Base-by-base conservation (phyloP, 495 filamentous ascomycete genomes). In the Annulohypoxylon maeteangense region DNA sequence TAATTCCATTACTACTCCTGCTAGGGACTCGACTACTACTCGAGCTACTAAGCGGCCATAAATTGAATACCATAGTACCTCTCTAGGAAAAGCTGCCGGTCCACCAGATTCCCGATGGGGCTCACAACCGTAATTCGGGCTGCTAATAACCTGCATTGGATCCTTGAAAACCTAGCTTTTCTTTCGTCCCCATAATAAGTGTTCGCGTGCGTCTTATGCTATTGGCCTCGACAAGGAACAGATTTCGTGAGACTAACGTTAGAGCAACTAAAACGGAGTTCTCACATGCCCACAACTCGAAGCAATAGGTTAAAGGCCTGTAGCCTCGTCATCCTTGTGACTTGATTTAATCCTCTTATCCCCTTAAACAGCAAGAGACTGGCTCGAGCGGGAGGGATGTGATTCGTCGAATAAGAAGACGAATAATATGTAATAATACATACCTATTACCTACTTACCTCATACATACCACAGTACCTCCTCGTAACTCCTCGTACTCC, bases 261-360 rank as follows among this genome's bases (percentile, higher is more conserved):
- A 62, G 67, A 63, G 59, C 42, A 62, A 69, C 51, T 62, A 63
- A 74, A 62, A 44, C 40, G 55, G 67, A 67, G 53, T 47, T 71
- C 71, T 74, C 71, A 74, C 71, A 74, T 74, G 71, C 27, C 71
- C 71, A 74, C 62, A 55, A 55, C 54, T 67, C 44, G 57, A 45
- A 61, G 67, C 18, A 67, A 58, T 16, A 60, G 51, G 54, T 67
- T 55, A 67, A 48, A 36, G 36, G 34, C 34, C 31, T 67, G 67
- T 74, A 74, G 62, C 67, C 71, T 74, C 63, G 62, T 60, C 62
- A 74, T 74, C 71, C 71, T 74, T 74, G 71, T 74, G 67, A 74
- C 67, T 54, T 64, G 27, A 31, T 27, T n/a, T n/a, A n/a, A n/a
- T n/a, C n/a, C n/a, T n/a, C n/a, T n/a, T 48, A 54, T 36, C 25